phyloP scores from a whole-genome alignment of 108 stramenopile genomes.

The Nitzschia palea region DNA sequence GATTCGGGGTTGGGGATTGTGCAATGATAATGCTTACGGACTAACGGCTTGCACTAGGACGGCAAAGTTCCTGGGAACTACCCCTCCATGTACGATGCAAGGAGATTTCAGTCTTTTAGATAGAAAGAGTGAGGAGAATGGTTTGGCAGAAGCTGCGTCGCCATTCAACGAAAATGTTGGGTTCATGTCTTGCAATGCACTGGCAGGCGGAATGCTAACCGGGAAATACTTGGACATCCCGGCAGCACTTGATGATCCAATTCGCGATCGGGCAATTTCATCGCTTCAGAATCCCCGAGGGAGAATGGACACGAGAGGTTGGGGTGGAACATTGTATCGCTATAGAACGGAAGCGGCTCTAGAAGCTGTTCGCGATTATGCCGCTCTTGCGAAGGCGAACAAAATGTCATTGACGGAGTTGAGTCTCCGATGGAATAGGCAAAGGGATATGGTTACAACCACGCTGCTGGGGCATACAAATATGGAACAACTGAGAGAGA shows the following conservation, averaged over 20 bases:
- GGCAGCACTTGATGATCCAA: slow-evolving; percentile 68
- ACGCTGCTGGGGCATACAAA: slow-evolving; percentile 87
- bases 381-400: slow-evolving; percentile 65
- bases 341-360: slow-evolving; percentile 82
- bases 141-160: slow-evolving; percentile 87
- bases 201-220: slow-evolving; percentile 90
- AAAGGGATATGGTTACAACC: slow-evolving; percentile 75
- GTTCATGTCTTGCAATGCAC: slow-evolving; percentile 88
- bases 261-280: slow-evolving; percentile 50
- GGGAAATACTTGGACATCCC: slow-evolving; percentile 83
- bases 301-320: slow-evolving; percentile 83
- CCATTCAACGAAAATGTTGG: slow-evolving; percentile 89
- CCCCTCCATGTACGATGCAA: slow-evolving; percentile 82
- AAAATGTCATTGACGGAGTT: slow-evolving; percentile 82
- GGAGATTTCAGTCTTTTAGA: slow-evolving; percentile 85
- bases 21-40: slow-evolving; percentile 92
- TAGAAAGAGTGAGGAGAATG: slow-evolving; percentile 89
- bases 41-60: slow-evolving; percentile 80
- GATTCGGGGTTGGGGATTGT: slow-evolving; percentile 88
- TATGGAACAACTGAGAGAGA: slow-evolving; percentile 76
- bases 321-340: slow-evolving; percentile 82
- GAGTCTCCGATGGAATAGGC: slow-evolving; percentile 76
- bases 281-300: slow-evolving; percentile 68
- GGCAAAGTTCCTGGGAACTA: slow-evolving; percentile 74
- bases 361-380: slow-evolving; percentile 76